phyloP scores from a whole-genome alignment of 352 stramenopile genomes.

The Albugo candida region DNA sequence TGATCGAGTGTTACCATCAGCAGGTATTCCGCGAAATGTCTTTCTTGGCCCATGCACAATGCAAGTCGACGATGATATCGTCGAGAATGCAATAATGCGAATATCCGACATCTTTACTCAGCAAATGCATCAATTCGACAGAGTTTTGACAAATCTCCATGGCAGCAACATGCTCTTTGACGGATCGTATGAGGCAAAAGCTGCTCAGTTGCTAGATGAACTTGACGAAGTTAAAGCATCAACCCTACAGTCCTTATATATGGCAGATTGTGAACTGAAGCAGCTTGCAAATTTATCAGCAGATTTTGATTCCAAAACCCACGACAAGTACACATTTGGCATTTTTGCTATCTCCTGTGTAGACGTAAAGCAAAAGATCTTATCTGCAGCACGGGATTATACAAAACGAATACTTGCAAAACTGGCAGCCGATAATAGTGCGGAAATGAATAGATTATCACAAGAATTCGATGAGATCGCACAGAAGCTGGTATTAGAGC shows the following conservation, averaged over 20 bases:
- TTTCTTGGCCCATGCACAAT: constrained; percentile 75
- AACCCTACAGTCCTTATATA: not conserved
- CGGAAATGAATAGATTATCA: constrained; percentile 75
- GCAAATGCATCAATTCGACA: constrained; percentile 43
- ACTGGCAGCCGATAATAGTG: constrained; percentile 70
- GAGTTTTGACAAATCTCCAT: constrained; percentile 51
- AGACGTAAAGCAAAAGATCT: constrained; percentile 76
- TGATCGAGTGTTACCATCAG: constrained; percentile 48
- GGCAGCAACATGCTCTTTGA: constrained; percentile 64
- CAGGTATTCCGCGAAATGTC: constrained; percentile 27
- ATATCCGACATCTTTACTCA: constrained; percentile 29
- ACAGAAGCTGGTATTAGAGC: constrained; percentile 69
- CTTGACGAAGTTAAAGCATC: constrained; percentile 8
- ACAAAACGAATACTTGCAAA: constrained; percentile 50
- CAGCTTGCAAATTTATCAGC: constrained; percentile 3
- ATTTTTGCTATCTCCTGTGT: constrained; percentile 78
- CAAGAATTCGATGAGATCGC: constrained; percentile 78
- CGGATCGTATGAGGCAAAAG: constrained; percentile 43
- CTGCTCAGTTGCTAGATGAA: constrained; percentile 28
- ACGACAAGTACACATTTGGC: constrained; percentile 79
- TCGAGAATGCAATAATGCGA: constrained; percentile 41
- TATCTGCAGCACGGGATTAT: constrained; percentile 48
- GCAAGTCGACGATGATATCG: constrained; percentile 51
- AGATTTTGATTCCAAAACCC: constrained; percentile 23
- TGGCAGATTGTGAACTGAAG: too few species aligned